phyloP scores from a whole-genome alignment of 495 filamentous ascomycete genomes.

The Pseudotulostoma volvatum region DNA sequence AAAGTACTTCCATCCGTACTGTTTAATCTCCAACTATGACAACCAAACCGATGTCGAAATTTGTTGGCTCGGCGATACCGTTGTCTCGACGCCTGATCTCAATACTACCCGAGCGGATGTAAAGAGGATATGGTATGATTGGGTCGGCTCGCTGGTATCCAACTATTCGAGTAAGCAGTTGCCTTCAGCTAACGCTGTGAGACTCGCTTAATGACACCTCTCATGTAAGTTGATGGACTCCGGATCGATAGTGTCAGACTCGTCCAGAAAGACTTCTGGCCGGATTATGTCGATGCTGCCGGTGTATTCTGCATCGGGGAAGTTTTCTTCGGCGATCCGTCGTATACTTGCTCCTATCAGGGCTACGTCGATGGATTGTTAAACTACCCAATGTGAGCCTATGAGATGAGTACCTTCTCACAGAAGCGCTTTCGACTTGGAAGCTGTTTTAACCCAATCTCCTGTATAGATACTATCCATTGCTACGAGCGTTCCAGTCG shows the following conservation, averaged over 20 bases:
- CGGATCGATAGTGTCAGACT: conserved; percentile 63
- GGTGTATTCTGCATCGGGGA: conserved; percentile 60
- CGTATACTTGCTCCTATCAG: conserved; percentile 51
- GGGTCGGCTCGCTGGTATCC: conserved; percentile 45
- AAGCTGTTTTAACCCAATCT: too few relatives aligned
- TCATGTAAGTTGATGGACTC: conserved; percentile 46
- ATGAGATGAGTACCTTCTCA: too few relatives aligned
- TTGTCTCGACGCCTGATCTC: conserved; percentile 53
- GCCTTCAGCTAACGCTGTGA: too few relatives aligned
- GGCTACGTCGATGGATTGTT: conserved; percentile 40
- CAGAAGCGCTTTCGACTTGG: too few relatives aligned
- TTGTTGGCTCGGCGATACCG: conserved; percentile 52
- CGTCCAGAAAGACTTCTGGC: conserved; percentile 54
- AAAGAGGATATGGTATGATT: conserved; percentile 41
- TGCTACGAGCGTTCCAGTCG: conserved; percentile 43
- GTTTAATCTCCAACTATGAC: conserved; percentile 45
- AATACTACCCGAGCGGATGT: conserved; percentile 44
- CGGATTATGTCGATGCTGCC: conserved; percentile 43
- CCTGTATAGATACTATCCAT: conserved; percentile 40
- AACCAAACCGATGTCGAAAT: conserved; percentile 30
- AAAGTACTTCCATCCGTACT: conserved; percentile 51
- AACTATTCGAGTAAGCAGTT: conserved; percentile 47
- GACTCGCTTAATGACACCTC: too few relatives aligned
- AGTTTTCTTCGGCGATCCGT: conserved; percentile 44
- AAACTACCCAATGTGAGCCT: conserved; percentile 44